Conservation (phyloP, 2,329 filamentous ascomycete species). For the Chalaropsis thielavioides region DNA sequence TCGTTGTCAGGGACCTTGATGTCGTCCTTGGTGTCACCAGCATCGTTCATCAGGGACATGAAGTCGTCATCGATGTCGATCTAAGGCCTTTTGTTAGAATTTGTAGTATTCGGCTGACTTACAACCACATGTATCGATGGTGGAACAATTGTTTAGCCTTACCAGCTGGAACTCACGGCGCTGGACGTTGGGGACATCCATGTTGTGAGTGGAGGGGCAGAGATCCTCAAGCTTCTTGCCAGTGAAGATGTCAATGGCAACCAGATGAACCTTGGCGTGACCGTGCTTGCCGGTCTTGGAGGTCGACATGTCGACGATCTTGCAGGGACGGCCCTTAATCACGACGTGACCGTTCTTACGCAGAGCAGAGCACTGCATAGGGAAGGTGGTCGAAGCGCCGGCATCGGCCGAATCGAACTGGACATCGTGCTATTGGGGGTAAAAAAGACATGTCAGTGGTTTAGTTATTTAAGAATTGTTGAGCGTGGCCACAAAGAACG, state of each 20-base stretch:
- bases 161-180: constrained; percentile 91
- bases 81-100: constrained; percentile 31
- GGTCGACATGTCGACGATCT: constrained; percentile 99
- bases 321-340: constrained; percentile 98
- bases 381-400: constrained; percentile 85
- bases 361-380: constrained; percentile 99
- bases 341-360: constrained; percentile 98
- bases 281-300: constrained; percentile 99
- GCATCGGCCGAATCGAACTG: constrained; percentile 89
- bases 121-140: constrained; percentile 17
- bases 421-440: constrained; percentile 42
- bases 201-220: constrained; percentile 93
- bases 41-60: constrained; percentile 83
- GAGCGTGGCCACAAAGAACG: neutral
- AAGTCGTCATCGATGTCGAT: constrained; percentile 86
- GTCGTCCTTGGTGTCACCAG: constrained; percentile 83
- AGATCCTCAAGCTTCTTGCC: constrained; percentile 99
- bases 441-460: constrained; percentile 13
- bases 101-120: neutral
- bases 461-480: neutral
- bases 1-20: constrained; percentile 87
- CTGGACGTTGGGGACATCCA: constrained; percentile 90
- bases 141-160: constrained; percentile 31
- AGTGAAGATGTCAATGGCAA: constrained; percentile 98
- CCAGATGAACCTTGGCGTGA: constrained; percentile 99